Base-by-base conservation (phyloP, 2,329 filamentous ascomycete genomes). In the Pseudogymnoascus sp. region DNA sequence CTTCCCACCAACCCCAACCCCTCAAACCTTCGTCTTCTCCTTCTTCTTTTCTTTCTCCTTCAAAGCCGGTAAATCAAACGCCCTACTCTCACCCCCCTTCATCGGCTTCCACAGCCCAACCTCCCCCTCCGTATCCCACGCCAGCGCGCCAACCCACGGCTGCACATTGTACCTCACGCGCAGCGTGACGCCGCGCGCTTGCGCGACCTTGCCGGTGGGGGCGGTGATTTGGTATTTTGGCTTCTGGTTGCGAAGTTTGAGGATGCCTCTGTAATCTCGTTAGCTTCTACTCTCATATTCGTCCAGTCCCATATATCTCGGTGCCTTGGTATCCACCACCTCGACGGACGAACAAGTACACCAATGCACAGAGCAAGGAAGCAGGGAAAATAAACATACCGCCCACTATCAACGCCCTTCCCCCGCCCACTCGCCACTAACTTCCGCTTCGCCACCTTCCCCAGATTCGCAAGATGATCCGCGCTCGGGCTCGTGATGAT, bases 151-250 rank as follows among this genome's bases (percentile, higher is more conserved):
- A 10, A 99, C 91, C 91, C 93, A 97, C 33, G 95, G 95, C 80
- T 99, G 95, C 65, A 97, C 89, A 77, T 97, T 97, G 86, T 96
- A 99, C 73, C 95, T 88, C 62, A 97, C 79, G 70, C 87, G 86
- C 66, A 99, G 79, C 31, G 85, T 87, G 63, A 93, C 91, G 73
- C 95, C 86, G 61, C 82, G 79, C 59, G 86, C 81, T 71, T 88
- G 82, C 53, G 90, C 89, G 68, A 97, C 82, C 75, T 86, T 87
- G 65, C 93, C 90, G 10, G 83, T 84, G 10, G 93, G 90, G 75
- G 97, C 92, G 4, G 93, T 96, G 77, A 99, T 95, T 74, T 96
- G 92, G 80, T 99, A 99, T 77, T 99, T 99, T 2, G 93, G 90
- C 73, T 88, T 89, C 75, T 96, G 91, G 75, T 93, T 93, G 73